A percentile compares a stretch with the other conserved stretches of the same genome.
Conservation (phyloP, 352 stramenopile genomes). For the Pythium aristosporum region DNA sequence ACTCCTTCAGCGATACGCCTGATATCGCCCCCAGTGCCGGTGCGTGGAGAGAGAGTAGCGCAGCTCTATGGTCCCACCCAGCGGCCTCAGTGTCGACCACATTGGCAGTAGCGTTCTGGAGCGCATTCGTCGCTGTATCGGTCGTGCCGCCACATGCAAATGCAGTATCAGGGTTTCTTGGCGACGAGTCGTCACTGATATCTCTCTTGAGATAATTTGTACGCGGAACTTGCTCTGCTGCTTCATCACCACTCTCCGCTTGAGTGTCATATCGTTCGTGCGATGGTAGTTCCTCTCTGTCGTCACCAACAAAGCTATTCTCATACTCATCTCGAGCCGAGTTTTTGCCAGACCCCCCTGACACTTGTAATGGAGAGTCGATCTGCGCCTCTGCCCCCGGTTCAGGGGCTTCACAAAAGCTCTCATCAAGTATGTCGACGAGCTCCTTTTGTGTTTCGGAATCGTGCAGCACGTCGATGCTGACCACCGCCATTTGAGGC, state of each 20-base stretch:
- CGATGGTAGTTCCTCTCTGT: conserved; percentile 12
- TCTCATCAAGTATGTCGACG: conserved; percentile 62
- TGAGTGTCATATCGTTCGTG: conserved; percentile 7
- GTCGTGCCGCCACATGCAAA: background rate
- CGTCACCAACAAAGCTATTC: conserved; percentile 52
- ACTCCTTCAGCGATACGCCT: background rate
- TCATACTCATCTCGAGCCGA: conserved; percentile 39
- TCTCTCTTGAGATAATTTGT: background rate
- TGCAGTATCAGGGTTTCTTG: background rate
- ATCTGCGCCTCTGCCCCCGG: background rate
- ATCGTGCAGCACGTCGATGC: background rate
- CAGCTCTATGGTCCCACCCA: conserved; percentile 9
- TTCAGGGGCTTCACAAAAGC: conserved; percentile 13
- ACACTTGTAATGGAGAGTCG: background rate
- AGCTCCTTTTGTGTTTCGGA: conserved; percentile 37
- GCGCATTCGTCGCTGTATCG: background rate
- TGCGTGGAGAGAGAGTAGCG: background rate
- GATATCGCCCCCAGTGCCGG: background rate
- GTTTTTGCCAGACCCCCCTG: conserved; percentile 10
- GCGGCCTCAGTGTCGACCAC: background rate
- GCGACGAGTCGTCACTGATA: background rate
- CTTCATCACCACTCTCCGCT: background rate
- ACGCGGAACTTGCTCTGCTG: background rate
- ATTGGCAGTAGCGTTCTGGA: background rate
- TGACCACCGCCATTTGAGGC: background rate